Base-by-base conservation (phyloP, 2,329 filamentous ascomycete genomes). In the Alternaria brassicicola region DNA sequence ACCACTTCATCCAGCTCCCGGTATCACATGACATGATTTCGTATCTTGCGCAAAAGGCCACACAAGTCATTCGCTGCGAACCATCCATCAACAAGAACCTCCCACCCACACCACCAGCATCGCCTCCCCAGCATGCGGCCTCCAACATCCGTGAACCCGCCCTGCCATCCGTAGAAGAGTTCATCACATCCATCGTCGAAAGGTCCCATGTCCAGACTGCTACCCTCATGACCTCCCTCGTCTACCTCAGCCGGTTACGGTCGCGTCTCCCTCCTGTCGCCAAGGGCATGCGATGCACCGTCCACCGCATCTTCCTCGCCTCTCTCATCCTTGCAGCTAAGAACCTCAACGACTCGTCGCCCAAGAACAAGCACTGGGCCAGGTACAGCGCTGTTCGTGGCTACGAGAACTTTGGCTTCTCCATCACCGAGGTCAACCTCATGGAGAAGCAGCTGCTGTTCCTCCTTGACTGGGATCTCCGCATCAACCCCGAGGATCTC, bases 341-440 rank as follows among this genome's bases (percentile, higher is more conserved):
- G 88, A 97, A 97, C 79, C 86, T 98, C 69, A 98, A 99, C 78
- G 95, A 98, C 84, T 97, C 93, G 61, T 97, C 93, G 12, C 95
- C 95, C 63, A 98, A 98, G 88, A 99, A 99, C 87, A 98, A 98
- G 88, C 95, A 99, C 85, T 99, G 95, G 95, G 93, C 95, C 65
- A 89, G 88, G 72, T 99, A 98, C 84, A 96, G 90, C 59, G 82
- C 89, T 71, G 89, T 97, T 68, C 85, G 84, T 62, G 87, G 86
- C 52, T 89, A 84, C 77, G 87, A 88, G 10, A 86, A 84, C 73
- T 99, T 98, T 73, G 91, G 93, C 69, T 98, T 99, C 84, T 94
- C 89, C 71, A 85, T 93, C 67, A 95, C 92, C 33, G 95, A 99
- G 81, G 95, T 99, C 71, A 99, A 99, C 83, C 85, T 98, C 62